Percentiles rank a stretch among this genome's conserved stretches.
Evolutionary conservation across 2,329 filamentous ascomycete genomes (phyloP).

Genomic region (Venturia nashicola): DNA sequence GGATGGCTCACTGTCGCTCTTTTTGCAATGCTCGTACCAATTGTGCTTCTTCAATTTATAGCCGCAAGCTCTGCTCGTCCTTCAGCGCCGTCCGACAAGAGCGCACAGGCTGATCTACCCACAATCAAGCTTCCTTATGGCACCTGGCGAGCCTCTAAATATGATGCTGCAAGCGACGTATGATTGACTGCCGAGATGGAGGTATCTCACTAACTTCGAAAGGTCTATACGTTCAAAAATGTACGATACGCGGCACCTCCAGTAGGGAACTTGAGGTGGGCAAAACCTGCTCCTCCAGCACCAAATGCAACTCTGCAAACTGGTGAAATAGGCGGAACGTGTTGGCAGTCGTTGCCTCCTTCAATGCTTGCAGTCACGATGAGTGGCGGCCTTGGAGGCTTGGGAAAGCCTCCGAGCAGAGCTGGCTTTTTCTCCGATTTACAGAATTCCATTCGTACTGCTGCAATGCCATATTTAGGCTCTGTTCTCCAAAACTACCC

Average conservation of each 20-base stretch:
- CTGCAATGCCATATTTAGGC: not conserved
- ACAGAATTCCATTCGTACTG: not conserved
- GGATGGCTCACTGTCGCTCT: not conserved
- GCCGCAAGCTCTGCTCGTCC: not conserved
- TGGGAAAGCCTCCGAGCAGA: not conserved
- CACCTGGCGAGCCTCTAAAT: slow-evolving; percentile 6
- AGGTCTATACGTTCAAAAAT: slow-evolving; percentile 12
- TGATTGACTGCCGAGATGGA: not conserved
- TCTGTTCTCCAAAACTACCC: not conserved
- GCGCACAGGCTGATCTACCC: not conserved
- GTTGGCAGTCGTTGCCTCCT: not conserved
- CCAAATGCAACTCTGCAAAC: not conserved
- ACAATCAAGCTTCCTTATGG: slow-evolving; percentile 9
- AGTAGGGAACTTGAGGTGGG: slow-evolving; percentile 18
- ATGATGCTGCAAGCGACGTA: slow-evolving; percentile 9
- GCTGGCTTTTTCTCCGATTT: not conserved
- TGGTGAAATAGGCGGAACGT: not conserved
- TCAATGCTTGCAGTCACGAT: not conserved
- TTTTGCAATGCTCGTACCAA: not conserved
- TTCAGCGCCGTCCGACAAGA: not conserved
- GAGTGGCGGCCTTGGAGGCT: not conserved
- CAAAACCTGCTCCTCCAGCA: slow-evolving; percentile 11
- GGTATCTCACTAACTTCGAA: not conserved
- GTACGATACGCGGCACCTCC: slow-evolving; percentile 22
- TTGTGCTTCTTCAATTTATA: not conserved